Evolutionary conservation across 306 rosid species (phyloP).

Genomic region (Lithocarpus polystachyus): DNA sequence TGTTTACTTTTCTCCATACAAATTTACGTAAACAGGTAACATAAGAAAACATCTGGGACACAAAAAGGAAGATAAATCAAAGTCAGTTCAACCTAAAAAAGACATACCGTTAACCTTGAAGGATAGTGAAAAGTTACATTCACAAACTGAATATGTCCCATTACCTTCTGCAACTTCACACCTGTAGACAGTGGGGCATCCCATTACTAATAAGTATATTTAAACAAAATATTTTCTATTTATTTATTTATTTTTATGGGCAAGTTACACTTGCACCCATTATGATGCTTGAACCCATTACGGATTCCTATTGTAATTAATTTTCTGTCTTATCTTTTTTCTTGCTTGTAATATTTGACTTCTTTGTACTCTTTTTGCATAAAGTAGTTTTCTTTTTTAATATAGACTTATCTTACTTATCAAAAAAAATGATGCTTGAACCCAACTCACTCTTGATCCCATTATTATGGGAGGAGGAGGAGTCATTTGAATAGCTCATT

Average conservation of each 20-base stretch:
- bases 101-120: slow-evolving; percentile 43
- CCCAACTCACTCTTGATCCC: too few relatives aligned
- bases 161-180: slow-evolving; percentile 49
- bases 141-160: slow-evolving; percentile 61
- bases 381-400: too few relatives aligned
- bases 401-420: too few relatives aligned
- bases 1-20: background rate
- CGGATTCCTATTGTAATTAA: too few relatives aligned
- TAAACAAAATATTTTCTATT: background rate
- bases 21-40: background rate
- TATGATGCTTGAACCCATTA: too few relatives aligned
- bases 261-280: background rate
- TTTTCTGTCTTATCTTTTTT: too few relatives aligned
- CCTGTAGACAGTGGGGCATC: slow-evolving; percentile 43
- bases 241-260: background rate
- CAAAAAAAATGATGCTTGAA: too few relatives aligned
- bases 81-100: background rate
- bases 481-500: too few relatives aligned
- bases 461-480: too few relatives aligned
- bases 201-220: slow-evolving; percentile 16
- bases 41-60: slow-evolving; percentile 7
- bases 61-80: slow-evolving; percentile 1
- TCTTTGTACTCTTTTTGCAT: too few relatives aligned
- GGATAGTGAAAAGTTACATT: slow-evolving; percentile 70
- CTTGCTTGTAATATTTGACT: too few relatives aligned